These are phyloP conservation scores for Apiospora marii DNA, from an alignment of 2,329 filamentous ascomycete genomes.

Conservation along the genomic window DNA sequence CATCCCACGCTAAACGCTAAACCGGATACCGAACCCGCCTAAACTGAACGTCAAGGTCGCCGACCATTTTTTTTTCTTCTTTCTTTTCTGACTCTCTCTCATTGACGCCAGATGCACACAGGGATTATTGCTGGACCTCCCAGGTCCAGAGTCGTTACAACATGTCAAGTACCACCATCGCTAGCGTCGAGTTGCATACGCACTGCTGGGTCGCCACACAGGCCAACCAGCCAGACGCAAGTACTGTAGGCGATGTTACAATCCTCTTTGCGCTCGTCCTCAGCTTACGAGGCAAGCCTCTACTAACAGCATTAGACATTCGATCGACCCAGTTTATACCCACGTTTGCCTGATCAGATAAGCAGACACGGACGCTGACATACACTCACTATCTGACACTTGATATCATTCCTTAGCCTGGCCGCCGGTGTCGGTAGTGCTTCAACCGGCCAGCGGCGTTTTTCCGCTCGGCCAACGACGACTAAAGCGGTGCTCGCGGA, in stretches of 20 bases:
- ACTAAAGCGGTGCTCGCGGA: background rate
- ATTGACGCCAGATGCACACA: slow-evolving; percentile 12
- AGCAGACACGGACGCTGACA: slow-evolving; percentile 15
- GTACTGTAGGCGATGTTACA: slow-evolving; percentile 1
- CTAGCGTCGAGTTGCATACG: background rate
- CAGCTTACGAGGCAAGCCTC: slow-evolving; percentile 3
- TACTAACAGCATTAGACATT: background rate
- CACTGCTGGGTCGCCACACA: slow-evolving; percentile 8
- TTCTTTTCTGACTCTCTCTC: background rate
- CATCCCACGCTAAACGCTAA: slow-evolving; percentile 5
- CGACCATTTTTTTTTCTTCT: background rate
- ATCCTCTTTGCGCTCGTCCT: background rate
- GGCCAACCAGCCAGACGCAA: background rate
- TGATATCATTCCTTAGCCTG: background rate
- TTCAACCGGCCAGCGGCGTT: background rate
- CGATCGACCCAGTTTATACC: slow-evolving; percentile 15
- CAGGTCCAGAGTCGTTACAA: background rate
- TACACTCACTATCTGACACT: background rate
- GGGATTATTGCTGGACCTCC: slow-evolving; percentile 2
- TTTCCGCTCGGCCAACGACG: background rate
- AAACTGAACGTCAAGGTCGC: slow-evolving; percentile 14
- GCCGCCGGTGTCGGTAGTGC: background rate
- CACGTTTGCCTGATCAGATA: slow-evolving; percentile 15
- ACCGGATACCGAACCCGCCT: slow-evolving; percentile 11
- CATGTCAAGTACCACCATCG: background rate